phyloP scores from a whole-genome alignment of 192 early-diverging fungal species.

The Diversispora eburnea region DNA sequence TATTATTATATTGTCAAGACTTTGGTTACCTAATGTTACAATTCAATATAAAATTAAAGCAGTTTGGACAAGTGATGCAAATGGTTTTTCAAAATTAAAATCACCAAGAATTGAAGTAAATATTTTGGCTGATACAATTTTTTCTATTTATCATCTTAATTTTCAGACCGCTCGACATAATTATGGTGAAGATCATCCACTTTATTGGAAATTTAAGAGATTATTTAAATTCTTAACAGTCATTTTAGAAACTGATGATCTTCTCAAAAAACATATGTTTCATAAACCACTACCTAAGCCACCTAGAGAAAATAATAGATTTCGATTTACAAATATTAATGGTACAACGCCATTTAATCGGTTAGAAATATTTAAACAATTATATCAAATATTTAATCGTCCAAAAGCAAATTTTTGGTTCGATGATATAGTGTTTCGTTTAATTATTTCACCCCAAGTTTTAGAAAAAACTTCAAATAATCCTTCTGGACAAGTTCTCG shows the following conservation, averaged over 20 bases:
- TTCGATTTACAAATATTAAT: background rate
- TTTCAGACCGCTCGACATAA: constrained; percentile 42
- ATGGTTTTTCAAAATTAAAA: constrained; percentile 33
- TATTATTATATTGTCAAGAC: constrained; percentile 60
- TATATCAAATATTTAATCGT: constrained; percentile 31
- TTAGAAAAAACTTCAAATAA: constrained; percentile 1
- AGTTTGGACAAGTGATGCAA: constrained; percentile 27
- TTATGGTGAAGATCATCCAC: constrained; percentile 43
- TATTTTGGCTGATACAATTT: constrained; percentile 45
- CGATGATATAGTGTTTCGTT: constrained; percentile 44
- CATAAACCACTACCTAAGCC: background rate
- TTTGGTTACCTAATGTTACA: constrained; percentile 73
- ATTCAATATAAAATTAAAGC: constrained; percentile 70
- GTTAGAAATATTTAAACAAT: constrained; percentile 27
- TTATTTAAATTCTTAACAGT: constrained; percentile 45
- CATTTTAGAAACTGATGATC: constrained; percentile 46
- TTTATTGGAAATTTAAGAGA: constrained; percentile 50
- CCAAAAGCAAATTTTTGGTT: constrained; percentile 47
- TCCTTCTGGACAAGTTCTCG: background rate
- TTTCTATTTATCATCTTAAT: constrained; percentile 43
- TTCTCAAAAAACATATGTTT: constrained; percentile 40
- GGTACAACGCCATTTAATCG: background rate
- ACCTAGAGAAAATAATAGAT: constrained; percentile 12
- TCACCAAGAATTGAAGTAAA: constrained; percentile 48
- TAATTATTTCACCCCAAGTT: constrained; percentile 33